A percentile compares a stretch with the other conserved stretches of the same genome.
phyloP scores from a whole-genome alignment of 108 stramenopile species.

The Bacterosira constricta region DNA sequence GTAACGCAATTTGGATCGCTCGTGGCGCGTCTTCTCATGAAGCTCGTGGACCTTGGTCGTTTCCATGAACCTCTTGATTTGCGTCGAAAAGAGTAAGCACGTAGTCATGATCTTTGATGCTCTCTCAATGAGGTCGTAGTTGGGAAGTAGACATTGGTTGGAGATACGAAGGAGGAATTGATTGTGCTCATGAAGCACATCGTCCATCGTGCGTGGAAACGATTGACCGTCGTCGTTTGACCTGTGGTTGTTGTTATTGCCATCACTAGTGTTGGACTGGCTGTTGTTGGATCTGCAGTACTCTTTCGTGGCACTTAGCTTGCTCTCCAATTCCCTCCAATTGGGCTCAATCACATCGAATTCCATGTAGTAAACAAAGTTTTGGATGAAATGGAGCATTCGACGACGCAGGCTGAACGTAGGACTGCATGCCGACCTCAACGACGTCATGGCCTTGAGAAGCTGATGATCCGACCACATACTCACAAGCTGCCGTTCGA shows the following conservation, averaged over 20 bases:
- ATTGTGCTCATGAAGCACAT: slow-evolving; percentile 83
- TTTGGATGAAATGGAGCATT: slow-evolving; percentile 98
- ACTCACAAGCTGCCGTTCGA: slow-evolving; percentile 91
- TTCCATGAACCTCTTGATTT: slow-evolving; percentile 85
- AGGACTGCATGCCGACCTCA: slow-evolving; percentile 74
- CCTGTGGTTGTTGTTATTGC: background rate
- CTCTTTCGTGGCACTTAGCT: slow-evolving; percentile 30
- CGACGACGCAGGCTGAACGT: slow-evolving; percentile 90
- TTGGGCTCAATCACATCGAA: slow-evolving; percentile 96
- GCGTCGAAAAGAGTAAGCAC: slow-evolving; percentile 77
- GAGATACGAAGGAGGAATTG: slow-evolving; percentile 86
- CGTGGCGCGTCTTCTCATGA: slow-evolving; percentile 37
- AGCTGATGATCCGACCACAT: slow-evolving; percentile 92
- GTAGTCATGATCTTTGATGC: slow-evolving; percentile 83
- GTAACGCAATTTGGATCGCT: slow-evolving; percentile 43
- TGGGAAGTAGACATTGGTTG: slow-evolving; percentile 93
- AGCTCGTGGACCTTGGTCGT: slow-evolving; percentile 60
- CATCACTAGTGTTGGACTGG: background rate
- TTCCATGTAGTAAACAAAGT: slow-evolving; percentile 96
- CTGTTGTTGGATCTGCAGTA: slow-evolving; percentile 18
- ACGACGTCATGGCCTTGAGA: slow-evolving; percentile 80
- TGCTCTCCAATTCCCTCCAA: slow-evolving; percentile 79
- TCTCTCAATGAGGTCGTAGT: slow-evolving; percentile 71
- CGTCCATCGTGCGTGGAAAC: slow-evolving; percentile 83
- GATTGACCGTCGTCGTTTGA: no score